Evolutionary conservation across 1,284 basidiomycete species (phyloP), one percentile per base, ranked within the genome.

Genomic region (Pseudozyma tsukubaensis): DNA sequence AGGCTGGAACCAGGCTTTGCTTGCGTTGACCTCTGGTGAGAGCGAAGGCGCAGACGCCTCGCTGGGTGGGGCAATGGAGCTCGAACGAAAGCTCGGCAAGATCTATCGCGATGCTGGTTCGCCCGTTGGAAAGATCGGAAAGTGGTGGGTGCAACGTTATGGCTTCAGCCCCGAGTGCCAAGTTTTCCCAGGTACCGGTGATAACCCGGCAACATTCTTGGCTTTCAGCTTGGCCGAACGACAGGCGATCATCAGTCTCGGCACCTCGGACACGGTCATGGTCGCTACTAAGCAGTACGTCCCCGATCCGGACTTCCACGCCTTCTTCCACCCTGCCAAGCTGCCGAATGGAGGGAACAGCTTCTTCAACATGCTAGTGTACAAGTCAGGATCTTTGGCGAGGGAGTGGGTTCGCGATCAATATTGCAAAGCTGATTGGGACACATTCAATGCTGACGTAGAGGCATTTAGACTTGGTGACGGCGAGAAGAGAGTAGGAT

Each of bases 131-230:
- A 88, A 85, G 50, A 88, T 94, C 39, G 88, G 88, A 50, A 77
- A 82, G 4, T 95, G 90, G 89, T 94, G 92, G 89, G 88, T 90
- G 11, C 83, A 90, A 64, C 87, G 90, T 63, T 94, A 91, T 88
- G 92, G 92, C 2, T 91, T 95, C 83, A 87, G 85, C 40, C n/a
- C 78, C 89, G 92, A 91, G 32, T 95, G 94, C 79, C 86, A 90
- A 48, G 88, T 97, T 58, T 91, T 91, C 13, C 92, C 93, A 0
- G 93, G 94, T 79, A 95, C 93, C 0, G 94, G 94, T 12, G 94
- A 97, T 85, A 97, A 97, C 83, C 92, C 94, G 3, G 92, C 93
- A 1, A 94, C 93, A 3, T 90, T 95, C 68, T 88, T 94, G 49
- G 90, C 91, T 2, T 88, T 94, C 51, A 84, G 84, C 21, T 63